A percentile compares a stretch with the other conserved stretches of the same genome.
These are phyloP conservation scores for Selaginella moellendorffii DNA, from an alignment of 75 land plant species.

Conservation along the genomic window DNA sequence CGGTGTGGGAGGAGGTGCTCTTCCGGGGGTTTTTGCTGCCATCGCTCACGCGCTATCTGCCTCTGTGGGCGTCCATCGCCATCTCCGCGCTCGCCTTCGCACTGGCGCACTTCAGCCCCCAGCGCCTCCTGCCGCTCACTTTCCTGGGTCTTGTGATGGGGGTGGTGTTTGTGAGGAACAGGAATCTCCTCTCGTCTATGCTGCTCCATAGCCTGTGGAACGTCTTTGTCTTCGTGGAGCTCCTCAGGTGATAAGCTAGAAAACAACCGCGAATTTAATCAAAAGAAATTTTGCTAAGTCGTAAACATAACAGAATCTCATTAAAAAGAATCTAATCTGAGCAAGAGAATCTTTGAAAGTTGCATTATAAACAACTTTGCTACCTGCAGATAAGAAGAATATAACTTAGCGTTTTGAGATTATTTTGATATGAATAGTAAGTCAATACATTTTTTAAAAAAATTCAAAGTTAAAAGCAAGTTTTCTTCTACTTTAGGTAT, in stretches of 20 bases:
- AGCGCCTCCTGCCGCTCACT: conserved; percentile 71
- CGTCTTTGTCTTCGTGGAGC: conserved; percentile 84
- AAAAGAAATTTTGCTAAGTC: too few species aligned
- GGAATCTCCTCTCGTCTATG: conserved; percentile 77
- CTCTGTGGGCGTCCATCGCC: conserved; percentile 61
- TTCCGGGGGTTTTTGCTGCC: conserved; percentile 91
- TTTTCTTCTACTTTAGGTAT: too few species aligned
- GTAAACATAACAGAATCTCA: too few species aligned
- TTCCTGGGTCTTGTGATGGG: conserved; percentile 95
- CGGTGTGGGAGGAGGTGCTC: conserved; percentile 95
- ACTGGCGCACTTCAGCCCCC: conserved; percentile 83
- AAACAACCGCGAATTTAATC: too few species aligned
- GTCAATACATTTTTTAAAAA: too few species aligned
- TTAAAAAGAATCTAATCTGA: too few species aligned
- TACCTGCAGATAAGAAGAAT: too few species aligned
- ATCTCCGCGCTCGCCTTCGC: conserved; percentile 81
- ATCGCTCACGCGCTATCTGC: conserved; percentile 71
- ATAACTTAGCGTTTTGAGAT: too few species aligned
- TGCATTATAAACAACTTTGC: too few species aligned
- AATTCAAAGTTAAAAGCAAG: too few species aligned
- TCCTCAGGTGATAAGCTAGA: conserved; percentile 68
- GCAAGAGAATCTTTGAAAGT: too few species aligned
- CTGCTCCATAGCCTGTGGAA: conserved; percentile 96
- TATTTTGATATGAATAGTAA: too few species aligned
- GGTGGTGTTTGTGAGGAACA: conserved; percentile 52